Percentiles rank a stretch among this genome's conserved stretches.
Evolutionary conservation across 2,329 filamentous ascomycete genomes (phyloP).

Genomic region (Sarocladium strictum): DNA sequence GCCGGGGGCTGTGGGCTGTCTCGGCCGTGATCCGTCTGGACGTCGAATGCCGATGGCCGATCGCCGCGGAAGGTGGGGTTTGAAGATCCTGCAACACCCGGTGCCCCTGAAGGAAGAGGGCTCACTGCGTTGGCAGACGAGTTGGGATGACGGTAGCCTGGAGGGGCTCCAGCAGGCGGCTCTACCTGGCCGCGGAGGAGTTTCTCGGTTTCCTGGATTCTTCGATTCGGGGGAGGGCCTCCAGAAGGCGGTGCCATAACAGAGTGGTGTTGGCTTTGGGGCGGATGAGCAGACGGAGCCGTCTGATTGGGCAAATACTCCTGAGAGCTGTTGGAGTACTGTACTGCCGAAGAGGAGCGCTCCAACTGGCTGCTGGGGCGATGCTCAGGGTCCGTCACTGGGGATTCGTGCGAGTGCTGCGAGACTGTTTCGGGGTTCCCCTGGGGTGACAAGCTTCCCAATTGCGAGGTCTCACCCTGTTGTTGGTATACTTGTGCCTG

Average conservation of each 20-base stretch:
- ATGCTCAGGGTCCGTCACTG: constrained; percentile 42
- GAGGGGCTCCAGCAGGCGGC: constrained; percentile 39
- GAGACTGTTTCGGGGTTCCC: constrained; percentile 55
- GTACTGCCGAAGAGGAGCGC: constrained; percentile 37
- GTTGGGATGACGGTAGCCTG: constrained; percentile 47
- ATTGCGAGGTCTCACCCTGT: constrained; percentile 12
- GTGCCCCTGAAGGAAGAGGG: constrained; percentile 33
- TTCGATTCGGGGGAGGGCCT: constrained; percentile 37
- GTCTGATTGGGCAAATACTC: neutral
- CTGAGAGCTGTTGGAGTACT: constrained; percentile 21
- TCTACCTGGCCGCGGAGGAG: constrained; percentile 36
- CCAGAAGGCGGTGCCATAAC: constrained; percentile 43
- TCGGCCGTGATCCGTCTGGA: constrained; percentile 40
- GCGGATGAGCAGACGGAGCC: constrained; percentile 22
- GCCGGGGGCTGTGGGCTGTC: constrained; percentile 50
- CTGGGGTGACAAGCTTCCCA: constrained; percentile 16
- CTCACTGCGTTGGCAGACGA: constrained; percentile 35
- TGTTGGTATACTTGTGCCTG: constrained; percentile 24
- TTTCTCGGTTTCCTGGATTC: constrained; percentile 45
- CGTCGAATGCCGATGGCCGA: constrained; percentile 39
- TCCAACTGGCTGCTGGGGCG: constrained; percentile 32
- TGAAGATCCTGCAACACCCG: constrained; percentile 19
- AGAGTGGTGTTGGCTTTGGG: constrained; percentile 26
- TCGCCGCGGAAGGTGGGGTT: constrained; percentile 35
- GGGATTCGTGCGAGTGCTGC: constrained; percentile 57